These are phyloP conservation scores for Taphrina deformans DNA, from an alignment of 1,139 yeast genomes.

Conservation along the genomic window DNA sequence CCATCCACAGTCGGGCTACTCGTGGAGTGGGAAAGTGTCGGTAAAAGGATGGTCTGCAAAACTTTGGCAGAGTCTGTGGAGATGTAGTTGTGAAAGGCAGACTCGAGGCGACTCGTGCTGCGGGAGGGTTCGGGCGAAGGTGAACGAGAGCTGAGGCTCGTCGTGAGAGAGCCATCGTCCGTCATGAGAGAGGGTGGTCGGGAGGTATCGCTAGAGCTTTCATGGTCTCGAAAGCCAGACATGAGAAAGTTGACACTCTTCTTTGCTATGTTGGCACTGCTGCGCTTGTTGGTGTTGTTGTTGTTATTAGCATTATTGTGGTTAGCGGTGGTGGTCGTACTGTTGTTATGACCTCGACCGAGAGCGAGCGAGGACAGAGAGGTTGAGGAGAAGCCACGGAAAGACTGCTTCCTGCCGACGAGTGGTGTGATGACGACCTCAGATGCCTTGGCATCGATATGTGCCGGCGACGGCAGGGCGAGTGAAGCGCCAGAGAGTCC, in stretches of 20 bases:
- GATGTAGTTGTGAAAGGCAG: slow-evolving; percentile 20
- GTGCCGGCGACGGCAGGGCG: slow-evolving; percentile 19
- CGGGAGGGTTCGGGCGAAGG: slow-evolving; percentile 30
- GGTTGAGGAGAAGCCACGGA: slow-evolving; percentile 25
- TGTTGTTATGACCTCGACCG: neutral
- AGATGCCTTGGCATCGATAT: slow-evolving; percentile 4
- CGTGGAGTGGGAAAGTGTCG: slow-evolving; percentile 9
- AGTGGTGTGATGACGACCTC: slow-evolving; percentile 1
- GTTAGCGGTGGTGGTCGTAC: neutral
- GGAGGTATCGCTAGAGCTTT: slow-evolving; percentile 5
- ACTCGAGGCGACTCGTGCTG: slow-evolving; percentile 1
- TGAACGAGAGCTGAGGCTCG: slow-evolving; percentile 21
- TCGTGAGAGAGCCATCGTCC: slow-evolving; percentile 19
- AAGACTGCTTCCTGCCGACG: slow-evolving; percentile 29
- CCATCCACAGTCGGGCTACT: neutral
- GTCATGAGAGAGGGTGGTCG: slow-evolving; percentile 27
- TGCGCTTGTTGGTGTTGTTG: neutral
- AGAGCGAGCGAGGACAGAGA: slow-evolving; percentile 26
- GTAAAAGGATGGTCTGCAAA: slow-evolving; percentile 20
- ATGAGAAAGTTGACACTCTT: slow-evolving; percentile 6
- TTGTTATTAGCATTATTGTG: no score
- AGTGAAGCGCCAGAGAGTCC: slow-evolving; percentile 8
- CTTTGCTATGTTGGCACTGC: neutral
- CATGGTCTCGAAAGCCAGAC: neutral
- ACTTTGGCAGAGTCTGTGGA: slow-evolving; percentile 9